Conservation (phyloP, 2,329 filamentous ascomycete species). For the Colletotrichum horii region DNA sequence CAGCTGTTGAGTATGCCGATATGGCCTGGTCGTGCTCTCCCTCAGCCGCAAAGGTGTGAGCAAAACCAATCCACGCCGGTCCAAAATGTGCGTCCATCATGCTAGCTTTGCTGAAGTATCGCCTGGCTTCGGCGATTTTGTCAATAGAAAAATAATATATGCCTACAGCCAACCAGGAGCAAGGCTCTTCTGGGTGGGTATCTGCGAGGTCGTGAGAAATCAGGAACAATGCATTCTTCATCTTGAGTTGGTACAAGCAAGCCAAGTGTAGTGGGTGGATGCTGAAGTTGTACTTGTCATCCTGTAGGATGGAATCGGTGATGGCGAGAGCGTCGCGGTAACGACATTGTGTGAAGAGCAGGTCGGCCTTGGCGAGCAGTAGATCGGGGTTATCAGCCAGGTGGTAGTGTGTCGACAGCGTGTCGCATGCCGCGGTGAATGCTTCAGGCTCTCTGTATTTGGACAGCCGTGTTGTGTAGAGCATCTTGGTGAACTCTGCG, state of each 20-base stretch:
- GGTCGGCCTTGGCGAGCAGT: slow-evolving; percentile 85
- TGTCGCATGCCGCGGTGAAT: slow-evolving; percentile 86
- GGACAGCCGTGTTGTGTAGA: slow-evolving; percentile 93
- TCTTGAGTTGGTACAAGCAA: slow-evolving; percentile 84
- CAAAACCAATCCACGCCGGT: slow-evolving; percentile 98
- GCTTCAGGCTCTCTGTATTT: slow-evolving; percentile 90
- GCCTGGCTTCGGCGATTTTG: slow-evolving; percentile 89
- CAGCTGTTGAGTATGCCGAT: slow-evolving; percentile 94
- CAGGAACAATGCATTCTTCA: slow-evolving; percentile 89
- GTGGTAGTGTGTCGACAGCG: slow-evolving; percentile 91
- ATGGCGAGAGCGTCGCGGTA: slow-evolving; percentile 87
- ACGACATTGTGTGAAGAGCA: slow-evolving; percentile 92
- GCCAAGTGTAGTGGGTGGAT: slow-evolving; percentile 92
- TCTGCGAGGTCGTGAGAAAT: slow-evolving; percentile 93
- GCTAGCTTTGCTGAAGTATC: slow-evolving; percentile 96
- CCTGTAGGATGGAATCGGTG: slow-evolving; percentile 80
- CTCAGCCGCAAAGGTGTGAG: slow-evolving; percentile 96
- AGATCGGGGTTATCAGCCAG: slow-evolving; percentile 87
- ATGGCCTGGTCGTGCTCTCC: slow-evolving; percentile 99
- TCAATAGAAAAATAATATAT: slow-evolving; percentile 91
- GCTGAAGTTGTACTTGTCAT: slow-evolving; percentile 87
- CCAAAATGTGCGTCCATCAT: slow-evolving; percentile 98
- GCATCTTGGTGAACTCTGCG: slow-evolving; percentile 91
- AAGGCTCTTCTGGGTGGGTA: slow-evolving; percentile 87
- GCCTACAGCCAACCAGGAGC: slow-evolving; percentile 92